Evolutionary conservation across 163 green algal species (phyloP).

Genomic region (Trebouxia gelatinosa): DNA sequence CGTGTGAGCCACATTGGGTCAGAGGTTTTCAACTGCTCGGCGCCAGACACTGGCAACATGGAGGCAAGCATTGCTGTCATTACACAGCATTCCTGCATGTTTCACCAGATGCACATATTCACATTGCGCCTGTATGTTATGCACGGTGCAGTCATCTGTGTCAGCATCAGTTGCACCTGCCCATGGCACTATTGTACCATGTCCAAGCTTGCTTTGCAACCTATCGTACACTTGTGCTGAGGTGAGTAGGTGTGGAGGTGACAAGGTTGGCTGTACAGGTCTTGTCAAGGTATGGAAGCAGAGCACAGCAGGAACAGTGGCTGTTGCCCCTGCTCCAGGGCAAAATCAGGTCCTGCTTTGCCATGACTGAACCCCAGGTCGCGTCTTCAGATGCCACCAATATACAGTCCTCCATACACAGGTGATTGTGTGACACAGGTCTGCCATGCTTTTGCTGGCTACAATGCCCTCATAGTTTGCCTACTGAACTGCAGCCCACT

Average conservation of each 20-base stretch:
- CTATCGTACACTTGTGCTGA: too few species aligned
- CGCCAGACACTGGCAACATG: conserved; percentile 90
- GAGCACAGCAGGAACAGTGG: conserved; percentile 85
- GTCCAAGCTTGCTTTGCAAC: too few species aligned
- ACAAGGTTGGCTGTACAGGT: too few species aligned
- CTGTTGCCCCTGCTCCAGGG: conserved; percentile 92
- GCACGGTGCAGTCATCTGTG: too few species aligned
- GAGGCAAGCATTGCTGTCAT: too few species aligned
- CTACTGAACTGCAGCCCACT: not conserved
- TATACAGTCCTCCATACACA: conserved; percentile 75
- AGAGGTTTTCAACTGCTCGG: conserved; percentile 98
- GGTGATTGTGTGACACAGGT: conserved; percentile 1
- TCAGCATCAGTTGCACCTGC: too few species aligned
- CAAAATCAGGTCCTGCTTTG: conserved; percentile 92
- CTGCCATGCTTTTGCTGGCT: not conserved
- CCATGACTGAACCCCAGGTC: conserved; percentile 97
- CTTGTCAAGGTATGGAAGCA: conserved; percentile 76
- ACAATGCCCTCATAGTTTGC: not conserved
- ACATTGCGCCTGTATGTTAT: too few species aligned
- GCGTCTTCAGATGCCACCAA: conserved; percentile 96
- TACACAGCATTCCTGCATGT: too few species aligned
- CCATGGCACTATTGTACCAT: too few species aligned
- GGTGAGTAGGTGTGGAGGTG: too few species aligned
- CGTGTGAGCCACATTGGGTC: conserved; percentile 72
- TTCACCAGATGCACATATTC: too few species aligned